Evolutionary conservation across 768 basidiomycete genomes (phyloP), one percentile per base, ranked within the genome.

Genomic region (Amanita phalloides): DNA sequence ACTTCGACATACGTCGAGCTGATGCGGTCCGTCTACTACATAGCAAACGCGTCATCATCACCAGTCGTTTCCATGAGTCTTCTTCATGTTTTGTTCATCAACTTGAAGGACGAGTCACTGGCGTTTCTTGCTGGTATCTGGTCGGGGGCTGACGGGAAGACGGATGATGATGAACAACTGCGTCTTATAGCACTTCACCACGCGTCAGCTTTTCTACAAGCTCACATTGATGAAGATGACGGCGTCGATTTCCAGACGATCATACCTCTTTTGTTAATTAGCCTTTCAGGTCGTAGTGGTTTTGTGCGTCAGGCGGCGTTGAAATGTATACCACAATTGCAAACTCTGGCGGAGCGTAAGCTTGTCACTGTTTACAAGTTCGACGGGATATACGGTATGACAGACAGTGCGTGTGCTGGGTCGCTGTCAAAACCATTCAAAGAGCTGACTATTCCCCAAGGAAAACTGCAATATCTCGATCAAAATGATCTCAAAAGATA

Each of bases 111-210:
- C 28, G 84, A 84, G 49, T 73, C 86, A 0, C 68, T 97, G 10
- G 72, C 82, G 0, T 95, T 99, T 71, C 77, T 99, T 9, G 78
- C 85, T 0, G 84, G 87, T 0, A 61, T 86, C 23, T 90, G 86
- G 76, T 70, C 70, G 3, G 58, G 62, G 0, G 55, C 61, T 8
- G 48, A 60, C 11, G 55, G 61, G 8, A 60, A 65, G 20, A 58
- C 62, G 13, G 55, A 60, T 7, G 59, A 55, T 30, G 55, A 66
- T 3, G 57, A 63, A 17, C 57, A 66, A 45, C 72, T 71, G 54
- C 73, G 67, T 52, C 66, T 74, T 2, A 72, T 81, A 1, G 82
- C 91, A 0, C 69, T 97, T 7, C 68, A 75, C 4, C 92, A 97
- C 61, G 81, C 82, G 17, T 71, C 76, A 2, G 89, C 91, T 0